phyloP scores from a whole-genome alignment of 805 yeast species.

The Teunomyces barrocoloradensis region DNA sequence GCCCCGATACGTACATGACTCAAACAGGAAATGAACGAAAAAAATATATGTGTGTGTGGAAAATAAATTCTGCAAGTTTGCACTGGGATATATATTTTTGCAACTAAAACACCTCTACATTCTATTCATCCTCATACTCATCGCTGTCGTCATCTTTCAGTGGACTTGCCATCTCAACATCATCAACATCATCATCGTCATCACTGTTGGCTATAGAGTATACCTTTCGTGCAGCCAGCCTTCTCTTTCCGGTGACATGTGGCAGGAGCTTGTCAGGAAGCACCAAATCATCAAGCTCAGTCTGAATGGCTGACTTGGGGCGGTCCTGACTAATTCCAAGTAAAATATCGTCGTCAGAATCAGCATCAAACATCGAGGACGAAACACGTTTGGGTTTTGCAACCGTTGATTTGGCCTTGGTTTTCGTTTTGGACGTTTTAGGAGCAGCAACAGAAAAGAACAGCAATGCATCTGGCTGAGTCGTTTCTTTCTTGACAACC shows the following conservation, averaged over 20 bases:
- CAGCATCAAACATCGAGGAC: slow-evolving; percentile 26
- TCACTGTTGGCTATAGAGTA: slow-evolving; percentile 14
- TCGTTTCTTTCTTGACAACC: slow-evolving; percentile 6
- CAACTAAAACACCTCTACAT: neutral
- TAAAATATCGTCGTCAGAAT: slow-evolving; percentile 35
- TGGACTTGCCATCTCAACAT: slow-evolving; percentile 4
- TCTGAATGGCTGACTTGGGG: slow-evolving; percentile 9
- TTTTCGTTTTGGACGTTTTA: slow-evolving; percentile 5
- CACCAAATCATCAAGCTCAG: slow-evolving; percentile 25
- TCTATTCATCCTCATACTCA: slow-evolving; percentile 9
- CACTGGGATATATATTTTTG: neutral
- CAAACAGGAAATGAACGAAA: neutral
- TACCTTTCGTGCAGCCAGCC: slow-evolving; percentile 10
- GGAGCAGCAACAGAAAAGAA: slow-evolving; percentile 15
- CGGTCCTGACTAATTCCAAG: neutral
- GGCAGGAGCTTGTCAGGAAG: neutral
- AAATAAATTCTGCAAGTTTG: neutral
- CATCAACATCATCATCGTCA: slow-evolving; percentile 11
- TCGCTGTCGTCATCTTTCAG: slow-evolving; percentile 11
- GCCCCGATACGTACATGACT: neutral
- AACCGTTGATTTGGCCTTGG: neutral
- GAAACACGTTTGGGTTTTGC: neutral
- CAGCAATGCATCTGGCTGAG: slow-evolving; percentile 13
- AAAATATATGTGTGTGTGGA: neutral
- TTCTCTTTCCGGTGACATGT: slow-evolving; percentile 5